Percentiles rank a stretch among this genome's conserved stretches.
These are phyloP conservation scores for Triticum urartu DNA, from an alignment of 176 grass and related monocot species.

Conservation along the genomic window DNA sequence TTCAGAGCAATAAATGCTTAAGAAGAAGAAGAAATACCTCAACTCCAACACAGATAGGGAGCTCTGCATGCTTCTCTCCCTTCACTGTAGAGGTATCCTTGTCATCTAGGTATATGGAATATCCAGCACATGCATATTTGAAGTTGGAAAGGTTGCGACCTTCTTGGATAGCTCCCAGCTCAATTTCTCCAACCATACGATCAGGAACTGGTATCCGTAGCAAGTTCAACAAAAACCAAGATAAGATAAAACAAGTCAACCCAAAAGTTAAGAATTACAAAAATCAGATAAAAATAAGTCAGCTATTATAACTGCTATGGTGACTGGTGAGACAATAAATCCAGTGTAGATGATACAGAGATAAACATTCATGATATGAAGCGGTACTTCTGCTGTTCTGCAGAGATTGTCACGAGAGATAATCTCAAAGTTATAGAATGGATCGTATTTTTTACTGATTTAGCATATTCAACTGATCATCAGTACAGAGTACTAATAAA, in stretches of 20 bases:
- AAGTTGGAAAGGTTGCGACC: conserved; percentile 77
- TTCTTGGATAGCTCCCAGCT: conserved; percentile 74
- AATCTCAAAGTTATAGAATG: background rate
- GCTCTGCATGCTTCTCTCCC: conserved; percentile 46
- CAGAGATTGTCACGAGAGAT: background rate
- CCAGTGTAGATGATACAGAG: background rate
- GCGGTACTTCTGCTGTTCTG: background rate
- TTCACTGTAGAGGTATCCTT: conserved; percentile 48
- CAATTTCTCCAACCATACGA: conserved; percentile 75
- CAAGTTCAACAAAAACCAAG: conserved; percentile 3
- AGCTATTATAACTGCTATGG: background rate
- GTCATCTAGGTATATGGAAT: conserved; percentile 77
- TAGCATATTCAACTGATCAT: background rate
- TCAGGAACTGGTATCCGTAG: conserved; percentile 57
- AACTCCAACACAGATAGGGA: conserved; percentile 83
- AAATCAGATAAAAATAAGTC: background rate
- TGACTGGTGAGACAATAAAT: background rate
- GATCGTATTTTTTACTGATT: background rate
- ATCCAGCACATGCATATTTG: conserved; percentile 81
- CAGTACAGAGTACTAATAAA: background rate
- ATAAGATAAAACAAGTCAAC: conserved; percentile 3
- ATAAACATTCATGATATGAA: background rate
- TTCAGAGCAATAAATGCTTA: conserved; percentile 26
- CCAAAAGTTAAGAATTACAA: background rate
- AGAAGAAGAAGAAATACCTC: conserved; percentile 54